Conservation (phyloP, 2,329 filamentous ascomycete genomes). For the Drechslerella stenobrocha region DNA sequence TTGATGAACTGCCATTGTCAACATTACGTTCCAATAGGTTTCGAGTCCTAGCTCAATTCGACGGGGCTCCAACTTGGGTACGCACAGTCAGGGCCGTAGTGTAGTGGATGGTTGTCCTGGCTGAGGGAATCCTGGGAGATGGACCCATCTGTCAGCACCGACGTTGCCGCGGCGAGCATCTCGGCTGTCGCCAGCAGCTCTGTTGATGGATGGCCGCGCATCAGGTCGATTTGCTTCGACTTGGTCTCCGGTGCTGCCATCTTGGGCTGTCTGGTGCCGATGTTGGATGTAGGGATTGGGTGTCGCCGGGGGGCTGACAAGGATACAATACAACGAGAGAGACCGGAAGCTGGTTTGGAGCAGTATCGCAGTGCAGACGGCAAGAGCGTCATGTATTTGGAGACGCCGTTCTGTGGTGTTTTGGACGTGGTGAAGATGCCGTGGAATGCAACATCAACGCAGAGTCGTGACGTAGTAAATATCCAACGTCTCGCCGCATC, state of each 20-base stretch:
- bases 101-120: slow-evolving; percentile 45
- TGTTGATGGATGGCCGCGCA: slow-evolving; percentile 44
- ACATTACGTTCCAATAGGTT: neutral
- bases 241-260: slow-evolving; percentile 28
- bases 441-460: neutral
- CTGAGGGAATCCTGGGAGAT: slow-evolving; percentile 33
- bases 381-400: too few species aligned
- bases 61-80: slow-evolving; percentile 2
- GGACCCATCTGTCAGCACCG: slow-evolving; percentile 13
- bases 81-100: slow-evolving; percentile 52
- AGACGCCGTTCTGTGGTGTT: too few species aligned
- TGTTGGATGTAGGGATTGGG: too few species aligned
- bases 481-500: too few species aligned
- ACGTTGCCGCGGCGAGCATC: slow-evolving; percentile 39
- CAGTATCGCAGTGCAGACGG: neutral
- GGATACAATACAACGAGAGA: too few species aligned
- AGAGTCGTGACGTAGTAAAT: neutral
- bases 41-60: neutral
- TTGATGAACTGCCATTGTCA: neutral
- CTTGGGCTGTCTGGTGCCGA: too few species aligned
- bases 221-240: slow-evolving; percentile 30
- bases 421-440: neutral
- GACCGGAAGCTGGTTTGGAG: neutral
- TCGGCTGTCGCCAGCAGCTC: slow-evolving; percentile 36
- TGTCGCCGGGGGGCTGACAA: too few species aligned